Evolutionary conservation across 2,329 filamentous ascomycete genomes (phyloP).

Genomic region (Keithomyces neogunnii): DNA sequence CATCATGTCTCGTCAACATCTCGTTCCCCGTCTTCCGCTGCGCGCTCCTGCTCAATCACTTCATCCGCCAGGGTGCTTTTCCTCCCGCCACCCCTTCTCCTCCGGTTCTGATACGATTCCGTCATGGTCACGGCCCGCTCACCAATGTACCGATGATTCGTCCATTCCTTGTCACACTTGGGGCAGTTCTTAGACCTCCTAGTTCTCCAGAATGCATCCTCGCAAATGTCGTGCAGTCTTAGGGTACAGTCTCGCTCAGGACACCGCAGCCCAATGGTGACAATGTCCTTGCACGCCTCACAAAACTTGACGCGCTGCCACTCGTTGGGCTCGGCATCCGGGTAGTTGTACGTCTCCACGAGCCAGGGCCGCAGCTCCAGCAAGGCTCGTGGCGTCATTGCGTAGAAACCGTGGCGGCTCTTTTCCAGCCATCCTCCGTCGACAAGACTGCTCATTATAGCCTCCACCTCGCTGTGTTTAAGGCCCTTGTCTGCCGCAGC

Average conservation of each 20-base stretch:
- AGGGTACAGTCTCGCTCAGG: conserved; percentile 56
- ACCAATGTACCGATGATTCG: conserved; percentile 41
- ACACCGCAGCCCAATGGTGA: conserved; percentile 79
- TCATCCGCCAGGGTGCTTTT: conserved; percentile 26
- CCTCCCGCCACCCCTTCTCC: conserved; percentile 25
- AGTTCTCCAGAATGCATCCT: conserved; percentile 63
- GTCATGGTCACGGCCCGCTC: conserved; percentile 48
- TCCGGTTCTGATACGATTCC: conserved; percentile 37
- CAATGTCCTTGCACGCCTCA: conserved; percentile 78
- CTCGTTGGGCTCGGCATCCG: conserved; percentile 47
- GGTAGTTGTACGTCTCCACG: conserved; percentile 81
- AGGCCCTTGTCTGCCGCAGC: conserved; percentile 43
- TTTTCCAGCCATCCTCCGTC: conserved; percentile 79
- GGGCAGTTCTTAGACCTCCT: conserved; percentile 57
- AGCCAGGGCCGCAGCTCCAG: conserved; percentile 83
- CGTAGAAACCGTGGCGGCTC: conserved; percentile 64
- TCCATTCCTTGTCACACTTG: conserved; percentile 44
- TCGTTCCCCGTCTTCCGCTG: conserved; percentile 7
- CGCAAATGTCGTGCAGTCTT: conserved; percentile 70
- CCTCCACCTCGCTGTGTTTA: conserved; percentile 70
- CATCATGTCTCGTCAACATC: background rate
- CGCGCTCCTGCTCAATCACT: conserved; percentile 18
- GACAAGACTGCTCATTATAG: conserved; percentile 59
- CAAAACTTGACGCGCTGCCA: conserved; percentile 79
- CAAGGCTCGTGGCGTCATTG: conserved; percentile 65